Base-by-base conservation (phyloP, 2,329 filamentous ascomycete genomes). In the Amylocarpus encephaloides region DNA sequence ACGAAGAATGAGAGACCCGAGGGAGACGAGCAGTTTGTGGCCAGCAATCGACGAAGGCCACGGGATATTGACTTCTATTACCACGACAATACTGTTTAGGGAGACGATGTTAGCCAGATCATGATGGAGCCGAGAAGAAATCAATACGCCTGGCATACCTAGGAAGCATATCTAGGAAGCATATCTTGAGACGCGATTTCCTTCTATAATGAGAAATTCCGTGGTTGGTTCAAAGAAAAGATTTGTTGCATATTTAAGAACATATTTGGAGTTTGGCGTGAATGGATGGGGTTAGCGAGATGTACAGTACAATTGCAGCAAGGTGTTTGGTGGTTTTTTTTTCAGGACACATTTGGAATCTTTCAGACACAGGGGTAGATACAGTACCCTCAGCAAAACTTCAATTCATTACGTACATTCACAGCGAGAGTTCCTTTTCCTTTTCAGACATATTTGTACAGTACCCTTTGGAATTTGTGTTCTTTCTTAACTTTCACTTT, bases 11-110 rank as follows among this genome's bases (percentile, higher is more conserved):
- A 97, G 70, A 78, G 93, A 32, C 93, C 93, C 0, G 85, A 86
- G 0, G 93, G 92, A 3, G 90, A 98, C 64, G 87, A 86, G 49
- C 86, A 93, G 10, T 97, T 98, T 64, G 90, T 95, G 22, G 76
- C 80, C 48, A 81, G 80, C 53, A 95, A 96, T 65, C 81, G 80
- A 22, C 78, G 83, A 57, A 77, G 92, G 35, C 89, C 92, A 41
- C 79, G 85, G 60, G 91, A 98, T 68, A 95, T 98, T 55, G 83
- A 86, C 61, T 98, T 97, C 66, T 81, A 89, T 58, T 98, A 95
- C 66, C 89, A 98, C 66, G 93, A 98, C 67, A 87, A 90, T 64
- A 84, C 79, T 43, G 85, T 91, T 57, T 52, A 43, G 88, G 18
- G 18, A 38, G 30, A 10, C 19, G 30, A 32, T 12, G 9, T 30